Conservation (phyloP, 2,329 filamentous ascomycete genomes). For the Claviceps africana region DNA sequence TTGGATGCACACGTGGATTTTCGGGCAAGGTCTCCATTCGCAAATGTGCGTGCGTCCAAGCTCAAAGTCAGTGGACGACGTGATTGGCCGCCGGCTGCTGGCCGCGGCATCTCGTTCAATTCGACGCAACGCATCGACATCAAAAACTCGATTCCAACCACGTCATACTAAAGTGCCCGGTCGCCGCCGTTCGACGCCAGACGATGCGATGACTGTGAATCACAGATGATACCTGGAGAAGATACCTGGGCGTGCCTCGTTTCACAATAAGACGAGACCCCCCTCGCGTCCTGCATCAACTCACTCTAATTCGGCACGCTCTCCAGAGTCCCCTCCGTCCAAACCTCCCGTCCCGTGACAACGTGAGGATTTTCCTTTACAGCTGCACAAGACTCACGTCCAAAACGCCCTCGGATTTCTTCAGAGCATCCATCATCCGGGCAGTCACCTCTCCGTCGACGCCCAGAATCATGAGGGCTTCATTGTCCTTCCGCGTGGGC, state of each 20-base stretch:
- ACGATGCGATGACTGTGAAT: background rate
- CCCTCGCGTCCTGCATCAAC: background rate
- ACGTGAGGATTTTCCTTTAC: constrained; percentile 11
- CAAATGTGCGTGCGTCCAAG: background rate
- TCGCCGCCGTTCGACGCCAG: background rate
- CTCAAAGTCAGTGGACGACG: too few species aligned
- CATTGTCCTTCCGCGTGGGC: constrained; percentile 29
- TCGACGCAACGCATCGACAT: background rate
- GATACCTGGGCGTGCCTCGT: background rate
- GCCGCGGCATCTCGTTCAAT: too few species aligned
- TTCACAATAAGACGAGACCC: background rate
- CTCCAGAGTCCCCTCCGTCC: background rate
- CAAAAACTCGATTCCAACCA: too few species aligned
- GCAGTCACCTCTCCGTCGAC: constrained; percentile 51
- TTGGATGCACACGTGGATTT: background rate
- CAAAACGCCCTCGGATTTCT: constrained; percentile 37
- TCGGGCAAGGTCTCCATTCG: background rate
- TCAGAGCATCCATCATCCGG: constrained; percentile 36
- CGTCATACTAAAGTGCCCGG: background rate
- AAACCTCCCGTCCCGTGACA: too few species aligned
- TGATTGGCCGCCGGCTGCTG: too few species aligned
- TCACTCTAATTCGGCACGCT: background rate
- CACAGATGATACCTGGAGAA: too few species aligned
- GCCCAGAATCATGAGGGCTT: constrained; percentile 72
- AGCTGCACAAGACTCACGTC: constrained; percentile 39